Conservation (phyloP, 257 asterid genomes). For the Sherardia arvensis region DNA sequence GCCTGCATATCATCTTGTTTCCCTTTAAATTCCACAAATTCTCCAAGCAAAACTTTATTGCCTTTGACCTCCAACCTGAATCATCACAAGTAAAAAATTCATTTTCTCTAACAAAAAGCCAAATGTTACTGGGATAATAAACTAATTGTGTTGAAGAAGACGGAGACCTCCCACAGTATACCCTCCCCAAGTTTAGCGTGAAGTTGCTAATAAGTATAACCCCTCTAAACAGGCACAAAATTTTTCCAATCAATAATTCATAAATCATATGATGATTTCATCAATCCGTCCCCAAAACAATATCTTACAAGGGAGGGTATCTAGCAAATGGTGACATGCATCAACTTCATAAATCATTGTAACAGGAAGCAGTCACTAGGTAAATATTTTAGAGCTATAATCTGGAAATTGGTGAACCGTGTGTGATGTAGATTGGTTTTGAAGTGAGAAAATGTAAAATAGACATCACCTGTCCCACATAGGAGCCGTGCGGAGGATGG, state of each 20-base stretch:
- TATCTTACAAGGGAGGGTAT: background rate
- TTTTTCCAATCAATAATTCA: background rate
- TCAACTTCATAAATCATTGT: background rate
- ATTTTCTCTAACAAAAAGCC: slow-evolving; percentile 1
- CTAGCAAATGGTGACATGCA: background rate
- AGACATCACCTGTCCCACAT: slow-evolving; percentile 71
- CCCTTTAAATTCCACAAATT: slow-evolving; percentile 84
- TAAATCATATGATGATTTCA: background rate
- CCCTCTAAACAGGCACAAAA: background rate
- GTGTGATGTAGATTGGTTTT: no score
- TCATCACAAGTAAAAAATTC: background rate
- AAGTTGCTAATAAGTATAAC: no score
- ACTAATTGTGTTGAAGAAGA: background rate
- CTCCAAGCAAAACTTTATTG: slow-evolving; percentile 66
- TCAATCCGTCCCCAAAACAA: background rate
- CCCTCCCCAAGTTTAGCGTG: background rate
- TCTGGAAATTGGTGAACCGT: background rate
- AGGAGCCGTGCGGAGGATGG: slow-evolving; percentile 76
- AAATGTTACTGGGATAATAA: background rate
- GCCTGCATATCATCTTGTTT: slow-evolving; percentile 63
- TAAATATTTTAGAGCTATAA: background rate
- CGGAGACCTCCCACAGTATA: background rate
- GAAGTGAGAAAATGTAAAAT: background rate
- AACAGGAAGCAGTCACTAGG: background rate
- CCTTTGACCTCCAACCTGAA: slow-evolving; percentile 85